Base-by-base conservation (phyloP, 179 eudicot species). In the Spinacia oleracea region DNA sequence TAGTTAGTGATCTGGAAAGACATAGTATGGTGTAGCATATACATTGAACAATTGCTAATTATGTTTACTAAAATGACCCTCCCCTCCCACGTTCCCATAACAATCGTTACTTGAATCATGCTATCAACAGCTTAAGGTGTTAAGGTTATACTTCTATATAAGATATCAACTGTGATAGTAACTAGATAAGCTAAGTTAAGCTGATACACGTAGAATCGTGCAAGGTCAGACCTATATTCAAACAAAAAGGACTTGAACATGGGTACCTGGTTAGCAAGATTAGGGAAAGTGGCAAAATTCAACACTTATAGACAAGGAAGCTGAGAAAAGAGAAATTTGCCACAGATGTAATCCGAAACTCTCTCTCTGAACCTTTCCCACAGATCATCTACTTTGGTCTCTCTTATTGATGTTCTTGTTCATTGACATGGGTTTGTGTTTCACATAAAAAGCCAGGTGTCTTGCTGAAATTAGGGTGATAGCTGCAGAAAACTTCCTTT, bases 21-120 rank as follows among this genome's bases (percentile, higher is more conserved):
- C 51, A 50, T 20, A 15, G 29, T n/a, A 66, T 32, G 64, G 48
- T 20, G 64, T 48, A 76, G 51, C 53, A 23, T 16, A 55, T 16
- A n/a, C n/a, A n/a, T n/a, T n/a, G n/a, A n/a, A n/a, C n/a, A 74
- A 69, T 38, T 5, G 5, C 23, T 46, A 73, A 73, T 38, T n/a
- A 21, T 20, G 58, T 9, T 27, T 31, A n/a, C 5, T 75, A 63
- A 6, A 46, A 76, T 50, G 34, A 63, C 35, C 69, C 32, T 70
- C 45, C 32, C 46, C 59, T 60, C n/a, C n/a, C n/a, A n/a, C n/a
- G n/a, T n/a, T 58, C 31, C 77, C 21, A 18, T 20, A 29, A 42
- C 15, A 59, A 9, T 29, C 31, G 29, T 32, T 16, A 23, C 46
- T 32, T 16, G 31, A 59, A 68, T 59, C 43, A 70, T 18, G 43